Conservation (phyloP, 1,284 basidiomycete species). For the Cutaneotrichosporon mucoides region DNA sequence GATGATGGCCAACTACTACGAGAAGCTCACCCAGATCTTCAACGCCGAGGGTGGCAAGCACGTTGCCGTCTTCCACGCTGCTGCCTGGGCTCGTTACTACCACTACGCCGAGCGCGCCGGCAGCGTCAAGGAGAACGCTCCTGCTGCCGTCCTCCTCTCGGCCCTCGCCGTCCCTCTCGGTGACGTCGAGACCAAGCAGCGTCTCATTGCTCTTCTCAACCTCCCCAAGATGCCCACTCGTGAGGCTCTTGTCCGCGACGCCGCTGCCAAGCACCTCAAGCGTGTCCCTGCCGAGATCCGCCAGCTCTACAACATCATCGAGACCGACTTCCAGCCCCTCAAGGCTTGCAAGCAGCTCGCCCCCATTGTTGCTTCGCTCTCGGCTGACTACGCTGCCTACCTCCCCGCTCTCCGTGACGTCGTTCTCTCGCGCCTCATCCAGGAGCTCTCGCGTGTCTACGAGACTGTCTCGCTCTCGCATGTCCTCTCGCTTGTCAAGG, state of each 20-base stretch:
- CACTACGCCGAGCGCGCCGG: constrained; percentile 53
- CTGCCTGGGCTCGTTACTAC: constrained; percentile 87
- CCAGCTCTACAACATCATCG: constrained; percentile 82
- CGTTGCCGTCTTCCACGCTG: constrained; percentile 94
- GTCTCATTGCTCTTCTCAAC: constrained; percentile 82
- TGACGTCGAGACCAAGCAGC: constrained; percentile 64
- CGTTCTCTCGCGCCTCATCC: constrained; percentile 87
- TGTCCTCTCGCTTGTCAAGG: constrained; percentile 69
- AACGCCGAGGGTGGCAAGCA: constrained; percentile 55
- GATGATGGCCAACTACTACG: constrained; percentile 99
- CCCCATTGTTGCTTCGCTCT: constrained; percentile 70
- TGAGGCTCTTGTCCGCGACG: constrained; percentile 75
- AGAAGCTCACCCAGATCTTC: constrained; percentile 96
- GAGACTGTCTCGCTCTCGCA: constrained; percentile 76
- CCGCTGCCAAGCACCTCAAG: constrained; percentile 80
- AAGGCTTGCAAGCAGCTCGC: constrained; percentile 78
- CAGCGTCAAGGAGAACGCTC: constrained; percentile 74
- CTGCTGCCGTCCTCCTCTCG: constrained; percentile 87
- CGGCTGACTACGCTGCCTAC: constrained; percentile 67
- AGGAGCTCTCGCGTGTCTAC: constrained; percentile 91
- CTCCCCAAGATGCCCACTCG: constrained; percentile 82
- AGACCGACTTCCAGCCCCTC: constrained; percentile 92
- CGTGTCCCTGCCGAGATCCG: constrained; percentile 72
- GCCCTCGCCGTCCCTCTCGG: constrained; percentile 90
- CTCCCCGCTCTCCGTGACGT: constrained; percentile 87